Conservation (phyloP, 768 basidiomycete genomes). For the Boletus coccyginus region DNA sequence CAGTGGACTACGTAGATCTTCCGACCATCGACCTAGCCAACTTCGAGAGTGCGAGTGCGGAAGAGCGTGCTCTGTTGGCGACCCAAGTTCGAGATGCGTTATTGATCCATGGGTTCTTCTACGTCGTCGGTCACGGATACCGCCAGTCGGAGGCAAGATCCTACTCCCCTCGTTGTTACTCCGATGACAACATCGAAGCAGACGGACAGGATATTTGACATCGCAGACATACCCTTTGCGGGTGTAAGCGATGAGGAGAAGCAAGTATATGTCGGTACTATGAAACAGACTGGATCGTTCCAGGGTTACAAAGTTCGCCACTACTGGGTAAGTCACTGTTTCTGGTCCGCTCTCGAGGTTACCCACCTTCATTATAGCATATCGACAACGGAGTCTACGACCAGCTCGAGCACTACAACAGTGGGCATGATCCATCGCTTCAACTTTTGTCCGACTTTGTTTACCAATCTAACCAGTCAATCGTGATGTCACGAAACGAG, state of each 20-base stretch:
- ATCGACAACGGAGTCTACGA: conserved; percentile 62
- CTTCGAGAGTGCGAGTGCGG: conserved; percentile 27
- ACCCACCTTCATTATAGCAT: conserved; percentile 36
- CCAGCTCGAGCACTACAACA: conserved; percentile 62
- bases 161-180: not conserved
- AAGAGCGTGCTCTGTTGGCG: conserved; percentile 39
- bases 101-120: conserved; percentile 42
- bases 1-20: conserved; percentile 51
- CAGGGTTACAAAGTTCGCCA: conserved; percentile 52
- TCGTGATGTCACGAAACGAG: conserved; percentile 42
- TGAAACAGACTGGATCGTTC: conserved; percentile 45
- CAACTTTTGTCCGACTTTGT: not conserved
- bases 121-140: conserved; percentile 40
- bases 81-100: conserved; percentile 45
- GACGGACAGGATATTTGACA: conserved; percentile 48
- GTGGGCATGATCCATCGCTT: conserved; percentile 32
- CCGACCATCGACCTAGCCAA: conserved; percentile 50
- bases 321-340: conserved; percentile 40
- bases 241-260: conserved; percentile 44
- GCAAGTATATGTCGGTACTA: conserved; percentile 36
- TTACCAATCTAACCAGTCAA: conserved; percentile 39
- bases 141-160: conserved; percentile 34
- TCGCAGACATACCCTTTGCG: conserved; percentile 46
- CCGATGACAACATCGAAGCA: conserved; percentile 32
- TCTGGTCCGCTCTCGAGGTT: not conserved